Percentiles rank a stretch among this genome's conserved stretches.
These are phyloP conservation scores for Trypanosoma avium DNA, from an alignment of 208 protist species.

Conservation along the genomic window DNA sequence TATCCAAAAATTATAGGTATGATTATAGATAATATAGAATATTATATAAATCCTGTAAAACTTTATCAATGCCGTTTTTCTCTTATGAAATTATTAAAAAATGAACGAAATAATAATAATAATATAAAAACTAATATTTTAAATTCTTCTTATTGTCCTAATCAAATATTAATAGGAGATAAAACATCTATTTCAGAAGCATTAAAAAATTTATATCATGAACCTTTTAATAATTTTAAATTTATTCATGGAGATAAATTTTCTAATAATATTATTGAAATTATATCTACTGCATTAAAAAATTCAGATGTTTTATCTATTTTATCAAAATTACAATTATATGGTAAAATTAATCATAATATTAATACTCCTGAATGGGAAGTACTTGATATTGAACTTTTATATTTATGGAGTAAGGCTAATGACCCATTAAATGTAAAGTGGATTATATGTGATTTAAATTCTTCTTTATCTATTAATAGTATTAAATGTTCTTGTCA, in stretches of 20 bases:
- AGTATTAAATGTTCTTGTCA: constrained; percentile 17
- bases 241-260: constrained; percentile 1
- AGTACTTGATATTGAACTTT: constrained; percentile 63
- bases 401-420: constrained; percentile 56
- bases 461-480: not conserved
- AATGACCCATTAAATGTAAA: constrained; percentile 26
- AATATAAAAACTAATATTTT: not conserved
- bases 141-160: constrained; percentile 54
- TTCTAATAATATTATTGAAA: constrained; percentile 1
- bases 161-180: constrained; percentile 39
- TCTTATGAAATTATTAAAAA: constrained; percentile 49
- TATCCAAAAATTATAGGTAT: constrained; percentile 59
- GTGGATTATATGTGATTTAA: constrained; percentile 39
- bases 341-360: constrained; percentile 34
- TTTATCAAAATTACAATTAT: constrained; percentile 52
- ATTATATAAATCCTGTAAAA: constrained; percentile 53
- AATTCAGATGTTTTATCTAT: constrained; percentile 33
- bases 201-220: constrained; percentile 31
- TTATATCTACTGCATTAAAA: constrained; percentile 50
- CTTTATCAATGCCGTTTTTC: constrained; percentile 60
- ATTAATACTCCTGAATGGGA: not conserved
- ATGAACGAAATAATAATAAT: not conserved
- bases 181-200: constrained; percentile 28
- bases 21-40: constrained; percentile 32
- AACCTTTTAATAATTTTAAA: constrained; percentile 47